Conservation (phyloP, 371 early-diverging fungal species). For the Lichtheimia ornata region DNA sequence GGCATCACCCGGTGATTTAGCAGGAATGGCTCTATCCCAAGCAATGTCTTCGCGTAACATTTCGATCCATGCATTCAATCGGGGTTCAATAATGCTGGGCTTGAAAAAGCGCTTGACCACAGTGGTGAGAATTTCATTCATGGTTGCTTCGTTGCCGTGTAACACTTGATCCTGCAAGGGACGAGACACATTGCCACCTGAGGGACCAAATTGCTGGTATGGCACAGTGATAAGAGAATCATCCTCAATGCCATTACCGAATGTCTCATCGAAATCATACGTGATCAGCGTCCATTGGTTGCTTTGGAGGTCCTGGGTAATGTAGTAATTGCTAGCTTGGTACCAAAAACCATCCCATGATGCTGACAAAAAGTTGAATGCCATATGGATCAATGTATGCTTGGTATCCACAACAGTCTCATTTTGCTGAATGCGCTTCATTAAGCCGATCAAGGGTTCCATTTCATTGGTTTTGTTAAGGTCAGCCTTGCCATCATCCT, state of each 20-base stretch:
- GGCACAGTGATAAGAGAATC: conserved; percentile 16
- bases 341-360: conserved; percentile 56
- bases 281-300: conserved; percentile 58
- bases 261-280: conserved; percentile 61
- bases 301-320: conserved; percentile 45
- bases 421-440: conserved; percentile 5
- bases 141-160: conserved; percentile 34
- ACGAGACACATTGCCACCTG: conserved; percentile 31
- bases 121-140: conserved; percentile 52
- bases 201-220: conserved; percentile 40
- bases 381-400: conserved; percentile 40
- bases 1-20: conserved; percentile 47
- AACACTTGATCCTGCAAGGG: conserved; percentile 41
- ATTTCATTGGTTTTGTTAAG: conserved; percentile 15
- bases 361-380: conserved; percentile 49
- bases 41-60: conserved; percentile 57
- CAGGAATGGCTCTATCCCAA: conserved; percentile 45
- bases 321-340: conserved; percentile 54
- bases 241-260: conserved; percentile 32
- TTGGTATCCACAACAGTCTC: conserved; percentile 27
- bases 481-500: conserved; percentile 24
- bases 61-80: conserved; percentile 47
- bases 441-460: conserved; percentile 22
- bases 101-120: conserved; percentile 59
- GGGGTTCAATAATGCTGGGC: conserved; percentile 46